Conservation (phyloP, 148 eudicot genomes). For the Chenopodium suecicum region DNA sequence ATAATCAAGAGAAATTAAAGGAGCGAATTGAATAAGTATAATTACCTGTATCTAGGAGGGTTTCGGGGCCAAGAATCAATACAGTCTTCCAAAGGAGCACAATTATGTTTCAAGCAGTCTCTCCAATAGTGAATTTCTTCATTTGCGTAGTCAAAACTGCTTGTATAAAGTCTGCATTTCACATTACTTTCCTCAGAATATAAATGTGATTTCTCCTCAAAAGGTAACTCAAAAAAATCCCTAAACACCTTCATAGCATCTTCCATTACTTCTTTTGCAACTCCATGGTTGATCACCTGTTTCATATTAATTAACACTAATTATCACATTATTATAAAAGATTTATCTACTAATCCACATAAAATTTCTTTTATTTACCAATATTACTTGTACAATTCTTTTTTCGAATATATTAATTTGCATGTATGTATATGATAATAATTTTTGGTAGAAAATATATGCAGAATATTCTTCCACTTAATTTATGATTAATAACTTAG, state of each 20-base stretch:
- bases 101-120: constrained; percentile 47
- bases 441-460: no score
- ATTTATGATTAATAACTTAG: no score
- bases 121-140: constrained; percentile 58
- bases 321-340: no score
- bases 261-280: constrained; percentile 27
- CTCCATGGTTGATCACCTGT: constrained; percentile 68
- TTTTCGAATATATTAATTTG: no score
- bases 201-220: constrained; percentile 39
- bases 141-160: constrained; percentile 33
- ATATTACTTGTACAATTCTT: no score
- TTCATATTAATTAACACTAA: neutral
- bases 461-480: no score
- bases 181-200: constrained; percentile 29
- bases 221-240: constrained; percentile 49
- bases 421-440: no score
- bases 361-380: no score
- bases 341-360: no score
- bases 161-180: constrained; percentile 46
- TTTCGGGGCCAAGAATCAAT: constrained; percentile 48
- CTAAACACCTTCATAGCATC: constrained; percentile 40
- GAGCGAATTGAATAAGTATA: neutral
- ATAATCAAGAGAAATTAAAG: no score
- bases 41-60: constrained; percentile 54
- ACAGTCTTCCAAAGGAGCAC: constrained; percentile 50